Evolutionary conservation across 1,139 yeast genomes (phyloP), one percentile per base, ranked within the genome.

Genomic region (Candida glucosophila): DNA sequence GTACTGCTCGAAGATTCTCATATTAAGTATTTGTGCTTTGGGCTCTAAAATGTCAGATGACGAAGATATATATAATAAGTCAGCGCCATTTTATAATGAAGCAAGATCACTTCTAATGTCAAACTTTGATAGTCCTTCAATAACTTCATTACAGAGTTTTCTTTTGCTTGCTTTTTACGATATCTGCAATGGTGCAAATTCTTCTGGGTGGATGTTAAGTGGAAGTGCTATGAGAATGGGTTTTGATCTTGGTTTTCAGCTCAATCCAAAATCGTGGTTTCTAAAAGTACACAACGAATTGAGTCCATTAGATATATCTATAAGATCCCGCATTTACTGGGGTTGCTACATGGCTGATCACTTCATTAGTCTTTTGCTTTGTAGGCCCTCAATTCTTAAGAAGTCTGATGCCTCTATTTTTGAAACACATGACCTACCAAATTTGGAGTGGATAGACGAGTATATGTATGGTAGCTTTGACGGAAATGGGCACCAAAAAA

Each of bases 151-250:
- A 22, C 78, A 72, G 41, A 56, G 73, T 12, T 57, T 65, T 31
- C 43, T 71, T 20, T 49, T 72, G 18, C 50, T 72, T 13, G 74
- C 77, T 8, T 63, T 71, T 32, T 70, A 67, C 40, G 80, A 74
- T 43, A 69, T 72, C 15, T 70, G 73, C 31, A 59, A 58, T 34
- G 78, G 77, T 1, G 56, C 62, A 31, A 68, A 69, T 37, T 65
- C 76, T 5, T 56, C 70, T 33, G 77, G 77, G 3, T 74, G 80
- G 81, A 63, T 73, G 63, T 49, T 71, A 14, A 61, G 71, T 16
- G 81, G 80, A 1, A 55, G 68, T 32, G 80, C 78, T 3, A 67
- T 73, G 43, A 51, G 80, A 36, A 75, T 75, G 63, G 81, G 82
- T 2, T 70, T 61, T 36, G 79, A 74, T 39, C 52, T 75, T 37